These are phyloP conservation scores for Fusarium tupiense DNA, from an alignment of 2,329 filamentous ascomycete species.

Conservation along the genomic window DNA sequence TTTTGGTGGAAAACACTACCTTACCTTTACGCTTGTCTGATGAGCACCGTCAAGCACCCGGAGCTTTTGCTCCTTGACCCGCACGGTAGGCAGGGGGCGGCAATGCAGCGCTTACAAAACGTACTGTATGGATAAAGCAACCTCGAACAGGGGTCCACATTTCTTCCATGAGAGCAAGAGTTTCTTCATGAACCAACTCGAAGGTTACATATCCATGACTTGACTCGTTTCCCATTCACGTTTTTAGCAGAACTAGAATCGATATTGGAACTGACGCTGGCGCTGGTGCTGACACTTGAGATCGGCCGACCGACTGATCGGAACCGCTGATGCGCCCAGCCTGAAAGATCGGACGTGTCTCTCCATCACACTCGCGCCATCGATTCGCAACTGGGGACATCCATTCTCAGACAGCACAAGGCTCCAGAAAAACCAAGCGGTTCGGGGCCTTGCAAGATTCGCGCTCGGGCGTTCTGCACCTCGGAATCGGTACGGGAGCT, in stretches of 20 bases:
- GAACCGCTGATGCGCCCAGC: conserved; percentile 3
- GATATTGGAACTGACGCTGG: not conserved
- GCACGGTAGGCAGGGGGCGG: conserved; percentile 44
- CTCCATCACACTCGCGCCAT: conserved; percentile 29
- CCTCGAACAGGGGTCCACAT: conserved; percentile 26
- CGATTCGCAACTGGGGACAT: conserved; percentile 8
- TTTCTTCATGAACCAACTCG: conserved; percentile 1
- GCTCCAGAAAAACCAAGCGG: conserved; percentile 3
- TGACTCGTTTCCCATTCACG: not conserved
- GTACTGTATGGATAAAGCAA: conserved; percentile 17
- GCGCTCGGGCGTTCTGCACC: not conserved
- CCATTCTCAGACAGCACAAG: not conserved
- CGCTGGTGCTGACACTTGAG: not conserved
- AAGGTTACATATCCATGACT: not conserved
- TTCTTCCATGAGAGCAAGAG: conserved; percentile 16
- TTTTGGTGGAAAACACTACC: conserved; percentile 41
- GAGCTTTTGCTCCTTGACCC: conserved; percentile 50
- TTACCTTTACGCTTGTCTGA: conserved; percentile 36
- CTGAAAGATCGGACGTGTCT: not conserved
- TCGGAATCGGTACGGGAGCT: conserved; percentile 13
- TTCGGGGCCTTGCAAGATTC: conserved; percentile 1
- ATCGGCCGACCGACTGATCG: not conserved
- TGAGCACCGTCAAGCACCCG: conserved; percentile 41
- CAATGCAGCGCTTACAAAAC: conserved; percentile 46
- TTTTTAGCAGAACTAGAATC: not conserved